phyloP scores from a whole-genome alignment of 2,329 filamentous ascomycete genomes.

The Thielaviopsis punctulata region DNA sequence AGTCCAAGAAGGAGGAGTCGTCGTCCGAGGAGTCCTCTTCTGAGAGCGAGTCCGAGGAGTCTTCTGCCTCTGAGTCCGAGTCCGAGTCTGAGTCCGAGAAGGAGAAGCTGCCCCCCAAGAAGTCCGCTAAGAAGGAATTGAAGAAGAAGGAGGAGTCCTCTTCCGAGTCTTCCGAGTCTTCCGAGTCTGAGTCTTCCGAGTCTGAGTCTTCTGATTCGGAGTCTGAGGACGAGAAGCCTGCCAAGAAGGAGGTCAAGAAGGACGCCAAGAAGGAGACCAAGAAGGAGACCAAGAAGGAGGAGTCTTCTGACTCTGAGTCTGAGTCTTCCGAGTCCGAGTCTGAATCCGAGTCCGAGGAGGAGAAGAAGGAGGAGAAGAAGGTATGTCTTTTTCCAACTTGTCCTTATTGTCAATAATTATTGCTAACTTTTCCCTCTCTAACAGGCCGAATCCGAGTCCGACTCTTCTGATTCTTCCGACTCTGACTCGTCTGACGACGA shows the following conservation, averaged over 20 bases:
- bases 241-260: conserved; percentile 11
- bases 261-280: conserved; percentile 5
- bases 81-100: conserved; percentile 20
- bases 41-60: conserved; percentile 1
- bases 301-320: conserved; percentile 17
- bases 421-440: conserved; percentile 16
- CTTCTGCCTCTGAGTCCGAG: conserved; percentile 20
- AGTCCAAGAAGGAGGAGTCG: conserved; percentile 26
- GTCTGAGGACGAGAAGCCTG: conserved; percentile 22
- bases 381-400: background rate
- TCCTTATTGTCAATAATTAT: background rate
- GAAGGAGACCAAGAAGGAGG: conserved; percentile 9
- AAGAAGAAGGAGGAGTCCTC: conserved; percentile 17
- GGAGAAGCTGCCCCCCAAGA: conserved; percentile 16
- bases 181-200: conserved; percentile 23
- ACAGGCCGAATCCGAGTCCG: conserved; percentile 18
- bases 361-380: conserved; percentile 13
- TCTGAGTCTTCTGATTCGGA: conserved; percentile 18
- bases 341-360: conserved; percentile 18
- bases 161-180: conserved; percentile 22
- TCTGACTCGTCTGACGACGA: conserved; percentile 20
- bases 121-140: conserved; percentile 16
- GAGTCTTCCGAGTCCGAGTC: conserved; percentile 21
- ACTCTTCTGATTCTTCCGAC: conserved; percentile 19
- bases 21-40: conserved; percentile 19